A percentile compares a stretch with the other conserved stretches of the same genome.
These are phyloP conservation scores for Hexamita inflata DNA, from an alignment of 208 protist genomes.

Conservation along the genomic window DNA sequence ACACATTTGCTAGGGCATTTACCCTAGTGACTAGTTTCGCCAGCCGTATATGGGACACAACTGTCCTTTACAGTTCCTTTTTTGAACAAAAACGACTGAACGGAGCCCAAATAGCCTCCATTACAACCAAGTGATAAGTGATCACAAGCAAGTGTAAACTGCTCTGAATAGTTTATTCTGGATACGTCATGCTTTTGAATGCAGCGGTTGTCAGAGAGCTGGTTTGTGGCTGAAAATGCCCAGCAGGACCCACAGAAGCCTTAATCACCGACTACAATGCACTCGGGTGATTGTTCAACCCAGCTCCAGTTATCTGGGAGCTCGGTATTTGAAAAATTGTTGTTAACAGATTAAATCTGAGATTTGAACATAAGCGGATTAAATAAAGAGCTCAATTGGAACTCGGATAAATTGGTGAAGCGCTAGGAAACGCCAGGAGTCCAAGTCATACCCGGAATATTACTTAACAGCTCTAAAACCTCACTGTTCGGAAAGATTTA, in stretches of 20 bases:
- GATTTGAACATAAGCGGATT: no score
- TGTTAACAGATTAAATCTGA: no score
- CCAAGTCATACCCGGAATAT: no score
- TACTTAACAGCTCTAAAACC: no score
- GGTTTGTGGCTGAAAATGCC: not conserved
- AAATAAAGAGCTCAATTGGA: no score
- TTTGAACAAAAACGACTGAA: not conserved
- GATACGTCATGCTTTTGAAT: not conserved
- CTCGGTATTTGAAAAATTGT: no score
- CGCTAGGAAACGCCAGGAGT: no score
- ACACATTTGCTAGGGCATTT: not conserved
- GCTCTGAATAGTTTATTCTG: not conserved
- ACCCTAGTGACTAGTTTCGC: not conserved
- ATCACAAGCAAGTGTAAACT: not conserved
- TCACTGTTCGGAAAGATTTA: no score
- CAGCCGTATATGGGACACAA: not conserved
- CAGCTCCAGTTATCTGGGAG: no score
- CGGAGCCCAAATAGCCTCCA: not conserved
- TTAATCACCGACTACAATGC: not conserved
- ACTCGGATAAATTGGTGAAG: no score
- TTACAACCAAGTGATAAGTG: not conserved
- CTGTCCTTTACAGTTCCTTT: not conserved
- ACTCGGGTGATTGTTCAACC: no score
- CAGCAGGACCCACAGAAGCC: not conserved
- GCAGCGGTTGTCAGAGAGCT: not conserved